Percentiles rank a stretch among this genome's conserved stretches.
Evolutionary conservation across 192 early-diverging fungal genomes (phyloP).

Genomic region (Backusella tarrabulga): DNA sequence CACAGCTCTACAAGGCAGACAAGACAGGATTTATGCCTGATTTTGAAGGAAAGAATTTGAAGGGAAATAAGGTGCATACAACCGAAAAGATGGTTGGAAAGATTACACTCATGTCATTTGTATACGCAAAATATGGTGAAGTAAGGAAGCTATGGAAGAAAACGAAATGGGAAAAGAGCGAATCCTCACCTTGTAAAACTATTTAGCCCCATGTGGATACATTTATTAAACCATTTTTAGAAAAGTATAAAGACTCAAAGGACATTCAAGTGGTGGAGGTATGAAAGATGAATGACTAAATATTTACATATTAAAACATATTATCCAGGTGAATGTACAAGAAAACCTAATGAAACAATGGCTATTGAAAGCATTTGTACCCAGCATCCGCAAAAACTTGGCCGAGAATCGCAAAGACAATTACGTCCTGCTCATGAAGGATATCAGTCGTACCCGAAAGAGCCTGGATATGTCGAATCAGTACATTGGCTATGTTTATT

Average conservation of each 20-base stretch:
- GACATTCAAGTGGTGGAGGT: slow-evolving; percentile 49
- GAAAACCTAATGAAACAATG: slow-evolving; percentile 50
- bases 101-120: slow-evolving; percentile 48
- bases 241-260: slow-evolving; percentile 29
- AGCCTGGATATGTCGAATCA: slow-evolving; percentile 53
- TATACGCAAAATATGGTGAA: slow-evolving; percentile 50
- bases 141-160: slow-evolving; percentile 2
- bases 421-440: slow-evolving; percentile 49
- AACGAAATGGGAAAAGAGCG: not conserved
- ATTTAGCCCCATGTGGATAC: slow-evolving; percentile 41
- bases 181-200: not conserved
- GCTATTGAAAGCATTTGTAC: slow-evolving; percentile 48
- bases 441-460: slow-evolving; percentile 43
- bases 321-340: slow-evolving; percentile 50
- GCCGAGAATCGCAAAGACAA: slow-evolving; percentile 42
- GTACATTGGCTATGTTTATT: slow-evolving; percentile 54
- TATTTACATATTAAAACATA: not conserved
- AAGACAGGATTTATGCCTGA: slow-evolving; percentile 56
- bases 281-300: not conserved
- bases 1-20: slow-evolving; percentile 43
- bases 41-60: slow-evolving; percentile 46
- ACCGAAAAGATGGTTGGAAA: slow-evolving; percentile 43
- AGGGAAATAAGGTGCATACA: slow-evolving; percentile 36
- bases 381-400: slow-evolving; percentile 43
- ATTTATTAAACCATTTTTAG: slow-evolving; percentile 45